phyloP scores from a whole-genome alignment of 1,139 yeast species.

The Debaryomyces singareniensis region DNA sequence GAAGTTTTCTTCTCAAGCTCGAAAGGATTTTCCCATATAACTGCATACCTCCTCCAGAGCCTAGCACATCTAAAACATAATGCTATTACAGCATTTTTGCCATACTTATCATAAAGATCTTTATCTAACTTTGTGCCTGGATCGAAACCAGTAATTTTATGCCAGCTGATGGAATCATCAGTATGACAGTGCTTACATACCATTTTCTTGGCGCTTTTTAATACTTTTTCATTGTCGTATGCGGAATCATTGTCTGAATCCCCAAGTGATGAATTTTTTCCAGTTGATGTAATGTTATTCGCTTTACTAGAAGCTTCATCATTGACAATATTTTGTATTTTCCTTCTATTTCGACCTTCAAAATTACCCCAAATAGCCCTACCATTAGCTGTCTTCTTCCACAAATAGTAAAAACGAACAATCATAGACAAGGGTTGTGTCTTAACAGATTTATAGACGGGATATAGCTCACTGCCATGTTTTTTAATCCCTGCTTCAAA shows the following conservation, averaged over 20 bases:
- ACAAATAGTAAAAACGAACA: constrained; percentile 78
- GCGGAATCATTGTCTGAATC: constrained; percentile 69
- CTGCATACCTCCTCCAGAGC: constrained; percentile 87
- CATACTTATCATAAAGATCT: constrained; percentile 12
- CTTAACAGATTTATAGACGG: constrained; percentile 61
- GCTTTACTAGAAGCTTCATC: constrained; percentile 20
- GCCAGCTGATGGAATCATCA: constrained; percentile 55
- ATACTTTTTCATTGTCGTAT: constrained; percentile 49
- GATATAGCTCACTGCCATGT: constrained; percentile 76
- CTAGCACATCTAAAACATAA: constrained; percentile 83
- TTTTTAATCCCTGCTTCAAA: constrained; percentile 74
- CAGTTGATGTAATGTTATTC: constrained; percentile 7
- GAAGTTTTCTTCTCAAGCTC: constrained; percentile 52
- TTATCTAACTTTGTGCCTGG: constrained; percentile 21
- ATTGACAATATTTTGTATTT: constrained; percentile 29
- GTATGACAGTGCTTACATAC: constrained; percentile 65
- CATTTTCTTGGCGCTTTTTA: constrained; percentile 27
- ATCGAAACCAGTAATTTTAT: constrained; percentile 60
- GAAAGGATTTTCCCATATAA: constrained; percentile 78
- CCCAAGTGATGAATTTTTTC: constrained; percentile 35
- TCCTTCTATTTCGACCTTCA: constrained; percentile 63
- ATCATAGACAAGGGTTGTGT: constrained; percentile 70
- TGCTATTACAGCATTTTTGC: constrained; percentile 36
- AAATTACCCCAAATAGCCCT: constrained; percentile 76
- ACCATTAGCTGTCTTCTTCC: constrained; percentile 86